Evolutionary conservation across 176 grass and related monocot species (phyloP).

Genomic region (Luzula sylvatica): DNA sequence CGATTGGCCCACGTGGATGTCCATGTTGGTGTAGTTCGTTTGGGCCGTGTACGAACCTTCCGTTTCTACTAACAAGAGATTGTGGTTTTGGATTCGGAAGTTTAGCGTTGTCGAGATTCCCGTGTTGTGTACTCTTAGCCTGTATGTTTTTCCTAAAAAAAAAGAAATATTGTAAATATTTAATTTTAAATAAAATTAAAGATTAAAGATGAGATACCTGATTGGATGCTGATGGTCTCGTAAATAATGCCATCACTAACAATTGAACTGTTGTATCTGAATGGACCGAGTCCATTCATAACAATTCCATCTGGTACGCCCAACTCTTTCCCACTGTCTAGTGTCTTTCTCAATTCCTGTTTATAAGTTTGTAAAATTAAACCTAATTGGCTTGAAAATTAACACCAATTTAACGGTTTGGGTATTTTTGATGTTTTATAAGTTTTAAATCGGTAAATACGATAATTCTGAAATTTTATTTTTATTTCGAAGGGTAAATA

Average conservation of each 20-base stretch:
- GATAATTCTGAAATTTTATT: too few species aligned
- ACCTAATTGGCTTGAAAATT: too few species aligned
- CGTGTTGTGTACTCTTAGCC: conserved; percentile 79
- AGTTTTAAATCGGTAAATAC: too few species aligned
- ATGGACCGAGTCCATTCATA: conserved; percentile 75
- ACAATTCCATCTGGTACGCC: conserved; percentile 53
- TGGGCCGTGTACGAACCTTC: conserved; percentile 93
- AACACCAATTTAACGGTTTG: too few species aligned
- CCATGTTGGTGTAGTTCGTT: conserved; percentile 91
- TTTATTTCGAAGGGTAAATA: too few species aligned
- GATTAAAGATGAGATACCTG: conserved; percentile 27
- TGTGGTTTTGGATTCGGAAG: conserved; percentile 88
- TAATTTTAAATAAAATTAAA: too few species aligned
- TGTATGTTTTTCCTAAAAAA: conserved; percentile 71
- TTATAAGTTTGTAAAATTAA: too few species aligned
- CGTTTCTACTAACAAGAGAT: conserved; percentile 64
- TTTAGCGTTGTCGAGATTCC: conserved; percentile 75
- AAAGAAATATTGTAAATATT: background rate
- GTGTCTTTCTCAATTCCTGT: conserved; percentile 45
- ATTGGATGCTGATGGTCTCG: conserved; percentile 71
- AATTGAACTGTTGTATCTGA: conserved; percentile 48
- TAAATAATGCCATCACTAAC: conserved; percentile 51
- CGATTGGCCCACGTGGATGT: conserved; percentile 88
- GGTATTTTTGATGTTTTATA: too few species aligned
- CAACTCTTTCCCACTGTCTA: conserved; percentile 41